Base-by-base conservation (phyloP, 2,329 filamentous ascomycete genomes). In the Elsinoe ampelina region DNA sequence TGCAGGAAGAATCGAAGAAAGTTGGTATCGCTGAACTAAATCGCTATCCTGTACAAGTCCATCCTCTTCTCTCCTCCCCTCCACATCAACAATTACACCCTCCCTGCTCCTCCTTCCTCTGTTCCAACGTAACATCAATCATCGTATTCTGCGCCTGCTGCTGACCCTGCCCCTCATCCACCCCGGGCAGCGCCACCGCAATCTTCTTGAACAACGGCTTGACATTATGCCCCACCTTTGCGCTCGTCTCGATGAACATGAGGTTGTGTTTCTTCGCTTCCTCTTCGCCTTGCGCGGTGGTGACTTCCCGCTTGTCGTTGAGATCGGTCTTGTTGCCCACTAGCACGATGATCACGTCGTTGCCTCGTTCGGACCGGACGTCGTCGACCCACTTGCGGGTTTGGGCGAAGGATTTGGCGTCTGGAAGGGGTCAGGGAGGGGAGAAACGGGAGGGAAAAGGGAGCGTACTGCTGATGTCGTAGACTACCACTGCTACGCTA, bases 371-470 rank as follows among this genome's bases (percentile, higher is more conserved):
- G 54, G 91, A 92, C 61, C 93, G 83, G 58, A 98, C 93, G 70
- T 98, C 93, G 70, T 98, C 93, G 63, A 98, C 95, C 93, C 95
- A 98, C 80, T 98, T 98, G 68, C 91, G 85, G 56, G 93, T 98
- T 75, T 98, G 96, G 71, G 96, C 87, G 78, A 98, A 98, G 20
- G 90, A 95, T 75, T 97, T 96, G 62, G 87, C 86, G 72, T 93
- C 84, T 88, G 65, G 34, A 58, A 61, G 3, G 64, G 17, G 57
- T 58, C 39, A 57, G 52, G 48, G 52, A 17, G 51, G 57, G 26
- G 35, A 8, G 13, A 15, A 26, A 19, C 8, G 22, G 20, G 20
- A 41, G 6, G 17, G 15, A 22, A 34, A 32, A 8, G 15, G 47
- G 60, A 13, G 22, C 75, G 60, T 75, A 87, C 85, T 95, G 59